Percentiles rank a stretch among this genome's conserved stretches.
phyloP scores from a whole-genome alignment of 768 basidiomycete genomes.

The Termitomyces sp. region DNA sequence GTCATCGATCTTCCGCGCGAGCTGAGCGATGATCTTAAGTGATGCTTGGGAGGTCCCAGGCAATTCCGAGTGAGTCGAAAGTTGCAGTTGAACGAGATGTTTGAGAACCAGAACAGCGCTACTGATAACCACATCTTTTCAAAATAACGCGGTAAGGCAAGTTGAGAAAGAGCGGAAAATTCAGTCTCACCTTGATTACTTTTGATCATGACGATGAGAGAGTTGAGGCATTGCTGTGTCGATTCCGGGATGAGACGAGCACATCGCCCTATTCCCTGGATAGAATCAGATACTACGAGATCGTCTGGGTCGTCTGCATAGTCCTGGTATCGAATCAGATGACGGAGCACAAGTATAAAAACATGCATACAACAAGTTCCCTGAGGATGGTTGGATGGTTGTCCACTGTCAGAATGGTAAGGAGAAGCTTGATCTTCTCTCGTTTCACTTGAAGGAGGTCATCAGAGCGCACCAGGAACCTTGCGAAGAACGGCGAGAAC shows the following conservation, averaged over 20 bases:
- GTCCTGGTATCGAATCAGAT: conserved; percentile 40
- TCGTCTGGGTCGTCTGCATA: conserved; percentile 80
- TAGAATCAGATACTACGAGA: conserved; percentile 61
- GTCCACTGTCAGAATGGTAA: conserved; percentile 57
- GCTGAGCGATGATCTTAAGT: conserved; percentile 65
- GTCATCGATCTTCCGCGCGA: conserved; percentile 74
- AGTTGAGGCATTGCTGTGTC: conserved; percentile 63
- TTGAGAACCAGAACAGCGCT: conserved; percentile 84
- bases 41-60: conserved; percentile 33
- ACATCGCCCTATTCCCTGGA: conserved; percentile 75
- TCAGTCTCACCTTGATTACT: conserved; percentile 57
- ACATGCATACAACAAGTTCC: conserved; percentile 69
- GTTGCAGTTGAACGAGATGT: conserved; percentile 69
- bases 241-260: conserved; percentile 66
- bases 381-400: conserved; percentile 69
- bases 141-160: neutral
- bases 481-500: conserved; percentile 55
- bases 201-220: conserved; percentile 77
- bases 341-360: neutral
- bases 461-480: conserved; percentile 64
- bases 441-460: conserved; percentile 66
- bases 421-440: conserved; percentile 70
- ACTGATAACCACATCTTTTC: conserved; percentile 67
- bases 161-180: neutral
- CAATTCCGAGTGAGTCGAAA: conserved; percentile 27